Percentiles rank a stretch among this genome's conserved stretches.
Evolutionary conservation across 2,329 filamentous ascomycete species (phyloP).

Genomic region (Venturia aucupariae): DNA sequence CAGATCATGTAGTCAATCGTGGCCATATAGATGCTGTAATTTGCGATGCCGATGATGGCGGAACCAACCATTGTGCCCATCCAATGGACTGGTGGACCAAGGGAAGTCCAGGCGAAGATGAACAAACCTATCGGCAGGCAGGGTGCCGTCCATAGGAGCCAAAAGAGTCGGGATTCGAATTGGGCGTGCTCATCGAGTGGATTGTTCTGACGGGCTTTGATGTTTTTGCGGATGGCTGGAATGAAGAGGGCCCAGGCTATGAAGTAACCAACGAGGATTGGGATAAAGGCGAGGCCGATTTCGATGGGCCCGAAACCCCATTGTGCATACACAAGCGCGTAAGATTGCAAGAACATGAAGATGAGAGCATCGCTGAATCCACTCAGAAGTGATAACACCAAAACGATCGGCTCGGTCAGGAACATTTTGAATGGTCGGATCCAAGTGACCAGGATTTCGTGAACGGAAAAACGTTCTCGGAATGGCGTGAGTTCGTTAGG

Average conservation of each 20-base stretch:
- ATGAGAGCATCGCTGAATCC: slow-evolving; percentile 71
- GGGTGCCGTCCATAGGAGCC: slow-evolving; percentile 50
- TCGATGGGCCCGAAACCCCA: slow-evolving; percentile 53
- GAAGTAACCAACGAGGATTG: slow-evolving; percentile 59
- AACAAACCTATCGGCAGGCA: slow-evolving; percentile 58
- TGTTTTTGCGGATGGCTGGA: slow-evolving; percentile 30
- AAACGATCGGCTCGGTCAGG: slow-evolving; percentile 64
- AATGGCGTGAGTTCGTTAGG: slow-evolving; percentile 55
- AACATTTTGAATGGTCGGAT: slow-evolving; percentile 65
- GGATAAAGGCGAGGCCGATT: slow-evolving; percentile 55
- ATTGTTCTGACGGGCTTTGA: slow-evolving; percentile 30
- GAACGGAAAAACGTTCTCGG: slow-evolving; percentile 29
- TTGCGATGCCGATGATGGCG: slow-evolving; percentile 61
- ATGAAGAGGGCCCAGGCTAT: slow-evolving; percentile 54
- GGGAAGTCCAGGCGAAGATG: slow-evolving; percentile 60
- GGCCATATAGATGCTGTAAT: slow-evolving; percentile 67
- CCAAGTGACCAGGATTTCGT: slow-evolving; percentile 40
- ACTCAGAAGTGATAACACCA: slow-evolving; percentile 59
- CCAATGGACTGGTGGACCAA: slow-evolving; percentile 56
- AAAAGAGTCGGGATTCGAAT: slow-evolving; percentile 44
- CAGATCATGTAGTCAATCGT: slow-evolving; percentile 72
- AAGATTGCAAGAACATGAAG: slow-evolving; percentile 71
- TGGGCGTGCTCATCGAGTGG: slow-evolving; percentile 13
- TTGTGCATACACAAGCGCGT: slow-evolving; percentile 57
- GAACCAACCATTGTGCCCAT: slow-evolving; percentile 58